A percentile compares a stretch with the other conserved stretches of the same genome.
Evolutionary conservation across 495 filamentous ascomycete species (phyloP).

Genomic region (Friedmanniomyces endolithicus): DNA sequence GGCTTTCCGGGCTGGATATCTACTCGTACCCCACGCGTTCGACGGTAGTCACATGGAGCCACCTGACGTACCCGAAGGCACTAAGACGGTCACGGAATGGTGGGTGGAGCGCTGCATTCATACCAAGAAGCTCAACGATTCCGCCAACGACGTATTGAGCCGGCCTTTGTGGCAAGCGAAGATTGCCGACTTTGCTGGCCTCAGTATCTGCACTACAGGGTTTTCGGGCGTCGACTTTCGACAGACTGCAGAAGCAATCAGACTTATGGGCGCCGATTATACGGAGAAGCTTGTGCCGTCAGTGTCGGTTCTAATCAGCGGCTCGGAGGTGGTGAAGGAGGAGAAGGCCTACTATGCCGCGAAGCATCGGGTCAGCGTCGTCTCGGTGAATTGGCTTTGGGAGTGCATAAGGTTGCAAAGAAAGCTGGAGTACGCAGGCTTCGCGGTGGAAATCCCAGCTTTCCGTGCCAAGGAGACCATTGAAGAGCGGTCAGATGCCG

Average conservation of each 20-base stretch:
- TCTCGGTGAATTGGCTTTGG: constrained; percentile 72
- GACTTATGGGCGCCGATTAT: constrained; percentile 67
- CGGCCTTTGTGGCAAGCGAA: constrained; percentile 60
- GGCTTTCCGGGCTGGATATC: constrained; percentile 36
- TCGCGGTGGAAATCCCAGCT: background rate
- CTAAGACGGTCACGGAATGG: constrained; percentile 66
- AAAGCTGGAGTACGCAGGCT: background rate
- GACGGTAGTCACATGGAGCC: constrained; percentile 25
- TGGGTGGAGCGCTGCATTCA: constrained; percentile 85
- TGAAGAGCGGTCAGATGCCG: background rate
- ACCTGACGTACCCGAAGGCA: constrained; percentile 17
- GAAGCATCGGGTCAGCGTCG: constrained; percentile 62
- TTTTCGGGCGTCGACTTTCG: constrained; percentile 76
- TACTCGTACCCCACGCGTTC: constrained; percentile 45
- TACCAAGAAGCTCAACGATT: constrained; percentile 54
- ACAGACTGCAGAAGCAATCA: constrained; percentile 64
- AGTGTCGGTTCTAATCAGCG: constrained; percentile 58
- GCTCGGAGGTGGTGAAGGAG: constrained; percentile 43
- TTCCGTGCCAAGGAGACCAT: background rate
- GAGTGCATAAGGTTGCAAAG: constrained; percentile 47
- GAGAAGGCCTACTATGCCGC: constrained; percentile 68
- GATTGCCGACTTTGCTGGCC: constrained; percentile 50
- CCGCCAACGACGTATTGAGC: constrained; percentile 57
- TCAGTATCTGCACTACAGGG: constrained; percentile 66
- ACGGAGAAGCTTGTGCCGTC: constrained; percentile 57